A percentile compares a stretch with the other conserved stretches of the same genome.
Evolutionary conservation across 2,329 filamentous ascomycete species (phyloP).

Genomic region (Neofusicoccum ribis): DNA sequence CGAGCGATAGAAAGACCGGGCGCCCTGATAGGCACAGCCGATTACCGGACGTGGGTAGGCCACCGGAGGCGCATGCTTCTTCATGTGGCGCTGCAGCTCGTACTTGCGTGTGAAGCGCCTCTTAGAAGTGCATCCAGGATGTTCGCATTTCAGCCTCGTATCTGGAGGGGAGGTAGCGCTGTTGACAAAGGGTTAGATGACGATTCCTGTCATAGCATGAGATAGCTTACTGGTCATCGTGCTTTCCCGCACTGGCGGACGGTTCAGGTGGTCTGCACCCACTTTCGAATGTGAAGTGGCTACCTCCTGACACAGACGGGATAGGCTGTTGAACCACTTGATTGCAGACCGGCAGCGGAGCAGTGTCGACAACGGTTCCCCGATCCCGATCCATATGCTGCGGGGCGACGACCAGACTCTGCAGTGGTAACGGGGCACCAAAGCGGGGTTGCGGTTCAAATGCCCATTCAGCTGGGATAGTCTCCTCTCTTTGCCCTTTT

Average conservation of each 20-base stretch:
- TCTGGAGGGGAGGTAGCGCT: conserved; percentile 11
- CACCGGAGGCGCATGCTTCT: not conserved
- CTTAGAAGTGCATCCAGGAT: not conserved
- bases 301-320: not conserved
- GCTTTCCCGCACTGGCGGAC: not conserved
- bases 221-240: not conserved
- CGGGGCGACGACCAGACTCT: no score
- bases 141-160: not conserved
- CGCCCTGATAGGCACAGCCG: not conserved
- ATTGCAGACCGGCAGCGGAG: no score
- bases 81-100: not conserved
- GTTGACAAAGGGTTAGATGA: not conserved
- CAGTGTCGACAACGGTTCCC: fast-evolving
- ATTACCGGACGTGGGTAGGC: not conserved
- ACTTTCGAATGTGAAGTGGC: not conserved
- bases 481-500: conserved; percentile 24
- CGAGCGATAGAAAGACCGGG: not conserved
- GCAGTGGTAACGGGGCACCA: no score
- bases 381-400: no score
- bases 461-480: no score
- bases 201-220: not conserved
- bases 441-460: no score
- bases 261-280: not conserved
- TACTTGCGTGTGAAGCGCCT: not conserved
- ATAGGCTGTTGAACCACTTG: not conserved